Base-by-base conservation (phyloP, 495 filamentous ascomycete genomes). In the Hypomontagnella monticulosa region DNA sequence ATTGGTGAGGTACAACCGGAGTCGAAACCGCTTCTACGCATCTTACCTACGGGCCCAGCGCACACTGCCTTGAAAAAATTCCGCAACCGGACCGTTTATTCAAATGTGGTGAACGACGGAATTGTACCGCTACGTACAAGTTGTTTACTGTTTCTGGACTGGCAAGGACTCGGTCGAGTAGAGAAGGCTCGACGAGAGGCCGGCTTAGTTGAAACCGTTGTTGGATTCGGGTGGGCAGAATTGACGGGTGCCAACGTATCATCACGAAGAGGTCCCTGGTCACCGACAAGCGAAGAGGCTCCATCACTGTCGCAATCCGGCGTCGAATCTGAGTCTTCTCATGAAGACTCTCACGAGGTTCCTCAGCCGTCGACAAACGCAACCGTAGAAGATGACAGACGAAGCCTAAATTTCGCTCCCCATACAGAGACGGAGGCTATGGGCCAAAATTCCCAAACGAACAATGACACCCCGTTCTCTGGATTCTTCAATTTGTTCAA, bases 91-190 rank as follows among this genome's bases (percentile, higher is more conserved):
- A 99, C 95, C 0, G 82, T 97, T 0, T 99, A 99, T 73, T 96
- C 93, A 1, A 99, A 99, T 70, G 93, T 98, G 23, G 96, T 99
- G 41, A 99, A 99, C 76, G 95, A 99, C 77, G 95, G 95, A 2
- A 97, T 99, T 71, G 95, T 99, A 5, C 95, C 95, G 1, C 74
- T 98, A 36, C 85, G 96, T 9, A 99, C 95, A 10, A 97, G 96
- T 49, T 98, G 93, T 75, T 80, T 99, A 12, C 81, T 98, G n/a
- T 99, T 98, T 68, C 83, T 99, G 5, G 95, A 99, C 73, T 99
- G 95, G 95, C 90, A 91, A 75, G 95, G 95, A 0, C 81, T 99
- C 6, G 93, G 90, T 18, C 87, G 92, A 19, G 95, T 98, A 4
- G 92, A 98, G 66, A 99, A 99, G 75, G 94, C 95, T 7, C 83